Evolutionary conservation across 2,329 filamentous ascomycete genomes (phyloP).

Genomic region (Fusarium cyanostomum): DNA sequence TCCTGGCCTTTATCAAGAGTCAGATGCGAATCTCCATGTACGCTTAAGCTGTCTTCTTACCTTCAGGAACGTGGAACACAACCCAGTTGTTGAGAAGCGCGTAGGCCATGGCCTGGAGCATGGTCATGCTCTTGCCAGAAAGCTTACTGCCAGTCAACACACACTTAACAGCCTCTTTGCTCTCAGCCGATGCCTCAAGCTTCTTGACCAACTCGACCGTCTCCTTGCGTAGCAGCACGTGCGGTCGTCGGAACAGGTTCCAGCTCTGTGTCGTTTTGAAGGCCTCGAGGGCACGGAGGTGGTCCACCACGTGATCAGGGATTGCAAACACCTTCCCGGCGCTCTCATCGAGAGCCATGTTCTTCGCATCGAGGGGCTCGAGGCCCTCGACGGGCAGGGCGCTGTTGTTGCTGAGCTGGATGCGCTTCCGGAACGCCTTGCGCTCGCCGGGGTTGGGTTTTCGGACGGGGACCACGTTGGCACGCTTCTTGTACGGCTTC

Average conservation of each 20-base stretch:
- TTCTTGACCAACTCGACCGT: slow-evolving; percentile 75
- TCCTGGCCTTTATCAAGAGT: slow-evolving; percentile 68
- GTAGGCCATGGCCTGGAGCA: slow-evolving; percentile 85
- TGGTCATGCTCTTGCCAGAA: slow-evolving; percentile 86
- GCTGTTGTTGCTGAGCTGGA: slow-evolving; percentile 94
- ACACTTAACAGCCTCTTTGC: slow-evolving; percentile 66
- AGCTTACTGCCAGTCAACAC: slow-evolving; percentile 78
- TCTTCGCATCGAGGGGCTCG: slow-evolving; percentile 65
- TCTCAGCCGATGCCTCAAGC: slow-evolving; percentile 64
- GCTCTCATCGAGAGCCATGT: slow-evolving; percentile 63
- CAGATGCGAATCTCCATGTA: neutral
- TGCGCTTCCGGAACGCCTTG: slow-evolving; percentile 85
- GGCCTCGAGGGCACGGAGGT: slow-evolving; percentile 82
- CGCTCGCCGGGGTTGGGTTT: slow-evolving; percentile 80
- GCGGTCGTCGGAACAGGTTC: slow-evolving; percentile 84
- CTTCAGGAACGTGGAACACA: slow-evolving; percentile 89
- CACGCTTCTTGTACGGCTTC: slow-evolving; percentile 63
- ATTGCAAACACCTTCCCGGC: slow-evolving; percentile 75
- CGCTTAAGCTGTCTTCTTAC: slow-evolving; percentile 58
- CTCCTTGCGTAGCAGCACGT: slow-evolving; percentile 80
- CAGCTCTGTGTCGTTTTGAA: slow-evolving; percentile 93
- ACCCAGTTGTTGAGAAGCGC: slow-evolving; percentile 87
- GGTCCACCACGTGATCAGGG: slow-evolving; percentile 76
- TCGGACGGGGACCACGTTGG: slow-evolving; percentile 56
- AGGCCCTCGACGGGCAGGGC: slow-evolving; percentile 80